Base-by-base conservation (phyloP, 2,329 filamentous ascomycete genomes). In the Aspergillus fijiensis region DNA sequence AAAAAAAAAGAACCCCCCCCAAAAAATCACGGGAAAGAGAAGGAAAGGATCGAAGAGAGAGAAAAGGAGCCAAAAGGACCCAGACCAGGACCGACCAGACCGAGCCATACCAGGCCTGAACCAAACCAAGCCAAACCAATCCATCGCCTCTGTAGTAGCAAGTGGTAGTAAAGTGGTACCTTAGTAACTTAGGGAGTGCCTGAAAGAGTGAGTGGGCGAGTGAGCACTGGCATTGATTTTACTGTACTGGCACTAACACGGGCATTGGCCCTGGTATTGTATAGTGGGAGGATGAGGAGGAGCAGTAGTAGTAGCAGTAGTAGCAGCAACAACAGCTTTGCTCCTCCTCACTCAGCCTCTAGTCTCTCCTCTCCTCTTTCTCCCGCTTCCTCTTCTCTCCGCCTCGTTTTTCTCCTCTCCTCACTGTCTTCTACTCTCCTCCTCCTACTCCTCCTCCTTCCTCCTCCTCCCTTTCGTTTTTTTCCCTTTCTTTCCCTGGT, bases 351-450 rank as follows among this genome's bases (percentile, higher is more conserved):
- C 39, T 47, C 51, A 19, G 35, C 29, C 64, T 60, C 65, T 64
- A 29, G 27, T 9, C 27, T 62, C 62, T 63, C 62, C 63, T 63
- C 62, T 65, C 62, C 51, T 62, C 63, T 63, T 55, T 62, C 61
- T 59, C 59, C 66, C 60, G 67, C 63, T 64, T 66, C 61, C 60
- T 65, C 59, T 62, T 61, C 57, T 63, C 63, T 64, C 66, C 63
- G 59, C 65, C 60, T 60, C 56, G 55, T 60, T 62, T 60, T 64
- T 53, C 57, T 51, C 49, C 50, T 57, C 42, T 54, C 33, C 59
- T 54, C 45, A 60, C 56, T 58, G 60, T 66, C 60, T 59, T 64
- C 59, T 29, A 29, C 27, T 45, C 39, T 45, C 63, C 60, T 42
- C 21, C 21, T 62, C 66, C 63, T 23, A 23, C 23, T 58, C 64